Conservation (phyloP, 148 eudicot genomes). For the Suaeda aralocaspica region DNA sequence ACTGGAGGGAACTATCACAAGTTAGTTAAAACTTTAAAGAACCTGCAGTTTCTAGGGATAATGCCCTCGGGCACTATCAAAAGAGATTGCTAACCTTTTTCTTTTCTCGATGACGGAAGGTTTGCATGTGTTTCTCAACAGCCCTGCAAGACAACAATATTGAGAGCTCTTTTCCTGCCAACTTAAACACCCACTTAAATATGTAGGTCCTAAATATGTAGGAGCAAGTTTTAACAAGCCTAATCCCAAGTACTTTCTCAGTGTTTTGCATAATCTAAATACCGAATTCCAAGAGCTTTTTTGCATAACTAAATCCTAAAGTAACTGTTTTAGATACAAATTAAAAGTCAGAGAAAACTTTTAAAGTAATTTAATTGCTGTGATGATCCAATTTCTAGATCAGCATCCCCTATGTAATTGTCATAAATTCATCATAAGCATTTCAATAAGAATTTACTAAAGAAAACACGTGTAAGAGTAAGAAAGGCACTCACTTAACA, state of each 20-base stretch:
- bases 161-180: neutral
- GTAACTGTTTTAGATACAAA: no score
- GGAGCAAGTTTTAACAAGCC: no score
- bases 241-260: no score
- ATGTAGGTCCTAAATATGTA: neutral
- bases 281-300: neutral
- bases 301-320: no score
- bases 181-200: neutral
- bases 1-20: slow-evolving; percentile 32
- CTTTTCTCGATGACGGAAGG: slow-evolving; percentile 83
- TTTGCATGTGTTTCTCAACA: slow-evolving; percentile 84
- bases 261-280: no score
- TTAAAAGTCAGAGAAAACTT: no score
- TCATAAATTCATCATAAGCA: neutral
- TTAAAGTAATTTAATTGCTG: neutral
- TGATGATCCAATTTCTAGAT: neutral
- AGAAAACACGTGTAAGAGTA: slow-evolving; percentile 9
- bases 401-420: neutral
- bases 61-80: neutral
- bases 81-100: slow-evolving; percentile 51
- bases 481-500: slow-evolving; percentile 56
- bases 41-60: neutral
- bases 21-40: slow-evolving; percentile 11
- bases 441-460: neutral
- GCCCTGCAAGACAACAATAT: slow-evolving; percentile 42